Evolutionary conservation across 768 basidiomycete genomes (phyloP).

Genomic region (Russula olivacea): DNA sequence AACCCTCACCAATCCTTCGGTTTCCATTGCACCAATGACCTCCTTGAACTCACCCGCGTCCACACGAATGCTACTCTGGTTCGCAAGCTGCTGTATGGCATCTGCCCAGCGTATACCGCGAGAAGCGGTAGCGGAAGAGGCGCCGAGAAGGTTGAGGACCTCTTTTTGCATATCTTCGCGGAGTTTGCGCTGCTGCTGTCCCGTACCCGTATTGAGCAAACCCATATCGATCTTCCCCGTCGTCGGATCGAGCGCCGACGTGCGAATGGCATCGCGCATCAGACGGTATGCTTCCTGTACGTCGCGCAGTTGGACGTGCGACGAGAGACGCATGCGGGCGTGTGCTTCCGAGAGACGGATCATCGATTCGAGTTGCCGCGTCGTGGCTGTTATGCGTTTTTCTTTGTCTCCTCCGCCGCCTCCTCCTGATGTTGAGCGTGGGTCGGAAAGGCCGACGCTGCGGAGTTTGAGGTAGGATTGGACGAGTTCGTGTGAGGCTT

Average conservation of each 20-base stretch:
- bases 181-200: slow-evolving; percentile 76
- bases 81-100: slow-evolving; percentile 67
- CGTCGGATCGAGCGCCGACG: slow-evolving; percentile 90
- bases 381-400: slow-evolving; percentile 96
- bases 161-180: slow-evolving; percentile 88
- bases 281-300: slow-evolving; percentile 90
- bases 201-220: slow-evolving; percentile 89
- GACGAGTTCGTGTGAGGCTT: slow-evolving; percentile 80
- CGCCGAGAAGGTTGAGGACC: slow-evolving; percentile 58
- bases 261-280: slow-evolving; percentile 94
- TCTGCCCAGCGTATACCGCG: slow-evolving; percentile 79
- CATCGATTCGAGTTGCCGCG: slow-evolving; percentile 94
- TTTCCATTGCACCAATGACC: slow-evolving; percentile 70
- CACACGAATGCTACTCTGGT: slow-evolving; percentile 80
- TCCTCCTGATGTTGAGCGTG: slow-evolving; percentile 56
- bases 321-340: slow-evolving; percentile 90
- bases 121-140: slow-evolving; percentile 37
- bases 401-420: slow-evolving; percentile 65
- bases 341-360: slow-evolving; percentile 95
- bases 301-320: slow-evolving; percentile 79
- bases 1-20: slow-evolving; percentile 81
- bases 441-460: slow-evolving; percentile 81
- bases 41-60: slow-evolving; percentile 77
- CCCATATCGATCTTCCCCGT: slow-evolving; percentile 98
- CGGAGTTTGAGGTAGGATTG: slow-evolving; percentile 90